Conservation (phyloP, 352 stramenopile genomes). For the Phytophthora sp. region DNA sequence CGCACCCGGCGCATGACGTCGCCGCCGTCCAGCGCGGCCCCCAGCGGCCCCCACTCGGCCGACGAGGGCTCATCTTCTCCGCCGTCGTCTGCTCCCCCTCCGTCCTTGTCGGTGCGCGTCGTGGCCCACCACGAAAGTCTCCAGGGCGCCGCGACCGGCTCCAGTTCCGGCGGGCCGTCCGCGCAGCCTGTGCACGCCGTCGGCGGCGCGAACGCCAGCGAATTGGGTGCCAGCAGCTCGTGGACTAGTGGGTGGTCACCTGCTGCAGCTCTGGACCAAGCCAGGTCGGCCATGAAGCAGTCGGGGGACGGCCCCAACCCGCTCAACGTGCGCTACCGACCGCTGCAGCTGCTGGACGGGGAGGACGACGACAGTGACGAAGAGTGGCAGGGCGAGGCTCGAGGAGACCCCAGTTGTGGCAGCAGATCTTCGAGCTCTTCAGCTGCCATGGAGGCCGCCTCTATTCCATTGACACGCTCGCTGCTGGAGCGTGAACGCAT, state of each 20-base stretch:
- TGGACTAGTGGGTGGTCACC: conserved; percentile 28
- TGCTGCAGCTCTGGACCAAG: conserved; percentile 17
- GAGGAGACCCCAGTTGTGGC: conserved; percentile 8
- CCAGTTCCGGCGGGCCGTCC: not conserved
- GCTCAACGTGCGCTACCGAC: conserved; percentile 25
- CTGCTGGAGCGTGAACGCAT: conserved; percentile 59
- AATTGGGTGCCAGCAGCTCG: not conserved
- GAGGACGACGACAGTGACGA: conserved; percentile 29
- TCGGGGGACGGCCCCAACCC: conserved; percentile 2
- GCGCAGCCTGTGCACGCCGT: not conserved
- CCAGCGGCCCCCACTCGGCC: not conserved
- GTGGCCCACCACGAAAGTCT: not conserved
- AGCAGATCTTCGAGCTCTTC: conserved; percentile 3
- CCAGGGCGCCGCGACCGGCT: conserved; percentile 1
- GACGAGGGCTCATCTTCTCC: conserved; percentile 8
- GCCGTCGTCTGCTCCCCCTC: not conserved
- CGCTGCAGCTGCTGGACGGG: conserved; percentile 36
- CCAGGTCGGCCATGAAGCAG: conserved; percentile 23
- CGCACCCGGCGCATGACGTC: conserved; percentile 6
- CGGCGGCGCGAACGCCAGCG: not conserved
- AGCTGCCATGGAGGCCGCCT: conserved; percentile 20
- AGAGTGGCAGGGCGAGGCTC: conserved; percentile 30
- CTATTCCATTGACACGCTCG: conserved; percentile 34
- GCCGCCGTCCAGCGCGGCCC: conserved; percentile 1
- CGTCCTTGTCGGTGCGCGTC: conserved; percentile 13